Conservation (phyloP, 352 stramenopile species). For the Pythium rishiriense region DNA sequence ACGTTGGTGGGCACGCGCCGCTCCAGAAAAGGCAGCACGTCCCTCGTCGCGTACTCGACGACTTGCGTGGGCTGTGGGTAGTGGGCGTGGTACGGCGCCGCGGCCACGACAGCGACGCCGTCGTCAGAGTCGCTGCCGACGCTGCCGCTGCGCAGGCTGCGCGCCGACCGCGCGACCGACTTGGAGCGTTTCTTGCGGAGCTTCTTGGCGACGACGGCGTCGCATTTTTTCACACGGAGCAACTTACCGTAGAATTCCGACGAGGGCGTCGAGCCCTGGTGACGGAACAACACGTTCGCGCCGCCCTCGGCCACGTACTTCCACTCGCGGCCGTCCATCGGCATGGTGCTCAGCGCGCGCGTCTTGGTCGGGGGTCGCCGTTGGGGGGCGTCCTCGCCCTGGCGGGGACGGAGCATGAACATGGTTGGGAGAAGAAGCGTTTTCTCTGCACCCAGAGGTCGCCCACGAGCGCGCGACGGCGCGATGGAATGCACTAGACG, state of each 20-base stretch:
- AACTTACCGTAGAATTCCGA: conserved; percentile 66
- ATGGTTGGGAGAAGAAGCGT: background rate
- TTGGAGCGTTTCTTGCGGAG: conserved; percentile 30
- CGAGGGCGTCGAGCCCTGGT: conserved; percentile 29
- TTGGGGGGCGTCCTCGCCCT: background rate
- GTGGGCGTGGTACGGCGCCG: conserved; percentile 36
- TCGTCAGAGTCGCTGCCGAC: conserved; percentile 24
- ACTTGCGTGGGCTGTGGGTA: conserved; percentile 70
- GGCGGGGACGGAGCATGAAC: conserved; percentile 14
- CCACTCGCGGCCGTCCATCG: conserved; percentile 63
- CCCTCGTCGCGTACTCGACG: conserved; percentile 70
- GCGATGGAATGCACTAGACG: background rate
- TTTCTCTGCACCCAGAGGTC: background rate
- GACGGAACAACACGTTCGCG: conserved; percentile 84
- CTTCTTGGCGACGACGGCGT: conserved; percentile 32
- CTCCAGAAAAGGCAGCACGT: conserved; percentile 70
- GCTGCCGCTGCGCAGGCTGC: conserved; percentile 11
- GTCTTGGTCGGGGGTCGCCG: background rate
- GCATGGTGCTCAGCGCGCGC: background rate
- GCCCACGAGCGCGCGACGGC: background rate
- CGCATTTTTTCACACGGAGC: conserved; percentile 85
- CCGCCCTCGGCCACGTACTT: conserved; percentile 87
- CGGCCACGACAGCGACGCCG: conserved; percentile 6
- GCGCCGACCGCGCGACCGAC: background rate
- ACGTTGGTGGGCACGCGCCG: conserved; percentile 33